Conservation (phyloP, 2,329 filamentous ascomycete species). For the Epicoccum sorghinum region DNA sequence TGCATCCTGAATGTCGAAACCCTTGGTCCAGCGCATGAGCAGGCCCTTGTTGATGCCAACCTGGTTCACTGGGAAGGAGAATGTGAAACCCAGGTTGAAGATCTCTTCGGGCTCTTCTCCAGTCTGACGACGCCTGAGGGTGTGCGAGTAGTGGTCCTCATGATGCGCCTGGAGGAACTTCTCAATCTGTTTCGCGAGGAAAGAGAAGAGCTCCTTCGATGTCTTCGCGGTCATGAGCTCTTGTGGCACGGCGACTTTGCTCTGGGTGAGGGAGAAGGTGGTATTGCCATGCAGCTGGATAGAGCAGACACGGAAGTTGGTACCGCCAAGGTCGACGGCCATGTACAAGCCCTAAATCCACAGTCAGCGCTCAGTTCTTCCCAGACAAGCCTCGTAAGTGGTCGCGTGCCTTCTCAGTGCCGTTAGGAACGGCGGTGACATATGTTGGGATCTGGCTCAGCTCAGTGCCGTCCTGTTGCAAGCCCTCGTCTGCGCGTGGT, state of each 20-base stretch:
- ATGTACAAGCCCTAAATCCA: slow-evolving; percentile 82
- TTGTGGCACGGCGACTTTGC: slow-evolving; percentile 88
- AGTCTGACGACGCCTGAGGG: slow-evolving; percentile 66
- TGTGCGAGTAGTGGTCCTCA: slow-evolving; percentile 81
- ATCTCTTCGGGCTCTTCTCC: slow-evolving; percentile 72
- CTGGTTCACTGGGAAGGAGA: slow-evolving; percentile 96
- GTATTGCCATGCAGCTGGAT: slow-evolving; percentile 92
- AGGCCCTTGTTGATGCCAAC: slow-evolving; percentile 93
- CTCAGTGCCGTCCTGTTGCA: slow-evolving; percentile 77
- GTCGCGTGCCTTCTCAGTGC: slow-evolving; percentile 94
- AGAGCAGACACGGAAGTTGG: slow-evolving; percentile 97
- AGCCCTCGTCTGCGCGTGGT: slow-evolving; percentile 71
- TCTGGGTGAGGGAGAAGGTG: slow-evolving; percentile 91
- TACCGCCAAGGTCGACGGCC: slow-evolving; percentile 96
- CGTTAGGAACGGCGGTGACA: slow-evolving; percentile 93
- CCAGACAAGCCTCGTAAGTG: slow-evolving; percentile 43
- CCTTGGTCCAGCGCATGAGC: slow-evolving; percentile 97
- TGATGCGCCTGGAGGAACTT: slow-evolving; percentile 86
- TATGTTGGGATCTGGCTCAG: slow-evolving; percentile 97
- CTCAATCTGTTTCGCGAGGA: slow-evolving; percentile 92
- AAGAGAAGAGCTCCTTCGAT: slow-evolving; percentile 85
- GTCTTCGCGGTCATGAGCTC: slow-evolving; percentile 90
- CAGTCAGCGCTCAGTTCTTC: slow-evolving; percentile 6
- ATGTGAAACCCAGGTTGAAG: slow-evolving; percentile 97
- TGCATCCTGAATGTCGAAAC: slow-evolving; percentile 94